Conservation (phyloP, 495 filamentous ascomycete species). For the Penicillium salamii region DNA sequence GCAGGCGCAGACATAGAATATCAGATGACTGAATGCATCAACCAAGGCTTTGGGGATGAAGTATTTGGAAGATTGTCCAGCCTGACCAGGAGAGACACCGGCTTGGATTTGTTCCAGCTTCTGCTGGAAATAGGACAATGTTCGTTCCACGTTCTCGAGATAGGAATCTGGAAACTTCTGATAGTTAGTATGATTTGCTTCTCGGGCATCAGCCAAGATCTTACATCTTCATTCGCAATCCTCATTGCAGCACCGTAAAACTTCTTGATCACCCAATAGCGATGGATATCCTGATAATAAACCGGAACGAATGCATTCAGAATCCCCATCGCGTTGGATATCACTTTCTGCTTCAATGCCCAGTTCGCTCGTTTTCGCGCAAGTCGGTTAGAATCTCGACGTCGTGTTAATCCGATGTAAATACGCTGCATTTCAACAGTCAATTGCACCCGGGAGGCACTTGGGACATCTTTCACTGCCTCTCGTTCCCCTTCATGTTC, state of each 20-base stretch:
- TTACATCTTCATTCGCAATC: not conserved
- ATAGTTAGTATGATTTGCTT: not conserved
- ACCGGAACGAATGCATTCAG: slow-evolving; percentile 9
- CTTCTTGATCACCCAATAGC: slow-evolving; percentile 10
- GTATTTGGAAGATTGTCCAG: not conserved
- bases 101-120: slow-evolving; percentile 1
- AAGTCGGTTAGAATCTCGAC: not conserved
- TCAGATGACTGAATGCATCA: slow-evolving; percentile 1
- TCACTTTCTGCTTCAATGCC: not conserved
- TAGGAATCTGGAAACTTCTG: not conserved
- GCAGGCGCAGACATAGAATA: slow-evolving; percentile 3
- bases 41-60: slow-evolving; percentile 6
- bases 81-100: not conserved
- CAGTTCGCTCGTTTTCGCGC: not conserved
- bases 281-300: slow-evolving; percentile 1
- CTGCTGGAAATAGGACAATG: not conserved
- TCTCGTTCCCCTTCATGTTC: not conserved
- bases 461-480: not conserved
- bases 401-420: not conserved
- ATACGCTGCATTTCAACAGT: not conserved
- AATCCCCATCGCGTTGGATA: slow-evolving; percentile 2
- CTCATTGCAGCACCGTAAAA: slow-evolving; percentile 6
- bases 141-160: not conserved
- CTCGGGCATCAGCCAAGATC: not conserved
- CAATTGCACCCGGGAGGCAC: not conserved